Evolutionary conservation across 2,329 filamentous ascomycete genomes (phyloP).

Genomic region (Penicillium sp.): DNA sequence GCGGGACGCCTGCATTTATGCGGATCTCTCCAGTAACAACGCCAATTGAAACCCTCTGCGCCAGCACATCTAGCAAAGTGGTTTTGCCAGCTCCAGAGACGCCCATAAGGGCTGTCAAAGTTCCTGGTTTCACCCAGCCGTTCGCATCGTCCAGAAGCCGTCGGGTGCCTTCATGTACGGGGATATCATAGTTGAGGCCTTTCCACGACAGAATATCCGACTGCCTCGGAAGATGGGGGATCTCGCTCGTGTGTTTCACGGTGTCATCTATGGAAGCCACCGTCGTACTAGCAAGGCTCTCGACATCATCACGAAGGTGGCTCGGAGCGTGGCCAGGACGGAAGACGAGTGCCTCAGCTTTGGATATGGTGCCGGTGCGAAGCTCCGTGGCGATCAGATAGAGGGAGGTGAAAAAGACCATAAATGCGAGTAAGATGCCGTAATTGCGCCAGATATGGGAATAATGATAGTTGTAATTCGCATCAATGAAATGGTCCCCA

Average conservation of each 20-base stretch:
- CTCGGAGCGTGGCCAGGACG: slow-evolving; percentile 55
- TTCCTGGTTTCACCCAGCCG: slow-evolving; percentile 92
- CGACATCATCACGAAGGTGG: too few relatives aligned
- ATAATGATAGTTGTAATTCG: slow-evolving; percentile 61
- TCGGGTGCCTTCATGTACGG: slow-evolving; percentile 67
- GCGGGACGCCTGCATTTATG: slow-evolving; percentile 72
- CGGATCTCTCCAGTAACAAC: slow-evolving; percentile 85
- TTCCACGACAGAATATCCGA: too few relatives aligned
- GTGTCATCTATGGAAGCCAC: too few relatives aligned
- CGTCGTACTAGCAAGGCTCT: too few relatives aligned
- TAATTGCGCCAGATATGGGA: slow-evolving; percentile 70
- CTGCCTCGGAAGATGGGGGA: too few relatives aligned
- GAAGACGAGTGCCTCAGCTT: slow-evolving; percentile 76
- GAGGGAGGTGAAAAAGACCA: slow-evolving; percentile 61
- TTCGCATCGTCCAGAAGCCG: slow-evolving; percentile 82
- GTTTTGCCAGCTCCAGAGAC: slow-evolving; percentile 90
- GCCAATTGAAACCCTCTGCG: slow-evolving; percentile 82
- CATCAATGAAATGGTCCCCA: slow-evolving; percentile 63
- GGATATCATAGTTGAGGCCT: slow-evolving; percentile 11
- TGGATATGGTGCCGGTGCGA: slow-evolving; percentile 68
- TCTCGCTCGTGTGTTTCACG: too few relatives aligned
- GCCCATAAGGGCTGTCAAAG: slow-evolving; percentile 86
- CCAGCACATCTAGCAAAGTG: slow-evolving; percentile 82
- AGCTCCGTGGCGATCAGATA: slow-evolving; percentile 58
- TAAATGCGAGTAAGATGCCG: slow-evolving; percentile 69